Conservation (phyloP, 345 rosid species). For the Brassica cretica region DNA sequence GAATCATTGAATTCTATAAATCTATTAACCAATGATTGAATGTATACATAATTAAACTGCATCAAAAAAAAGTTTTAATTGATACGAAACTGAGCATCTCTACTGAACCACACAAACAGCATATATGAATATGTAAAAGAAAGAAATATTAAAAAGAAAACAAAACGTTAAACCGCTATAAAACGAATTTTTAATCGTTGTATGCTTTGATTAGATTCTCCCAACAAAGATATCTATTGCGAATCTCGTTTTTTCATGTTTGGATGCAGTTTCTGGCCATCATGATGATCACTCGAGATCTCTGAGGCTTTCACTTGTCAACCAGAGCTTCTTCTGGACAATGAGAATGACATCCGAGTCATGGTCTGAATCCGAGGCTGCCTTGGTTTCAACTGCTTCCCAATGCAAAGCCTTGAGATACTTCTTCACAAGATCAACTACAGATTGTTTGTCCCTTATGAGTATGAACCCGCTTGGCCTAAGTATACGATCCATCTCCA, state of each 20-base stretch:
- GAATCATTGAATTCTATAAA: neutral
- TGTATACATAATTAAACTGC: constrained; percentile 11
- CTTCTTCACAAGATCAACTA: constrained; percentile 67
- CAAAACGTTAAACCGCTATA: constrained; percentile 23
- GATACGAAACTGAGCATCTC: constrained; percentile 20
- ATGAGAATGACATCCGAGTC: constrained; percentile 50
- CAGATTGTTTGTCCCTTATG: constrained; percentile 66
- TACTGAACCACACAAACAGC: constrained; percentile 30
- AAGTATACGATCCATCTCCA: constrained; percentile 94
- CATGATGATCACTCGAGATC: constrained; percentile 47
- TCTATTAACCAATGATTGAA: neutral
- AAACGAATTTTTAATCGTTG: constrained; percentile 32
- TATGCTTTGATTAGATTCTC: constrained; percentile 28
- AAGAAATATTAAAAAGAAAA: constrained; percentile 1
- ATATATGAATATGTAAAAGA: constrained; percentile 29
- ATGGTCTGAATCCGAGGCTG: constrained; percentile 55
- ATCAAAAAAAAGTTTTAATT: constrained; percentile 6
- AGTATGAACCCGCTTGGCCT: constrained; percentile 82
- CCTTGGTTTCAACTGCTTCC: constrained; percentile 72
- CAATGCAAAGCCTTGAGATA: constrained; percentile 73
- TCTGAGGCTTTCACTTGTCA: constrained; percentile 78
- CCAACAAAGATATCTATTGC: constrained; percentile 7
- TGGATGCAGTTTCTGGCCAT: constrained; percentile 7
- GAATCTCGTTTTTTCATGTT: constrained; percentile 5
- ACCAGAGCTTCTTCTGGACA: constrained; percentile 81